phyloP scores from a whole-genome alignment of 1,139 yeast species.

The Kodamaea ohmeri region DNA sequence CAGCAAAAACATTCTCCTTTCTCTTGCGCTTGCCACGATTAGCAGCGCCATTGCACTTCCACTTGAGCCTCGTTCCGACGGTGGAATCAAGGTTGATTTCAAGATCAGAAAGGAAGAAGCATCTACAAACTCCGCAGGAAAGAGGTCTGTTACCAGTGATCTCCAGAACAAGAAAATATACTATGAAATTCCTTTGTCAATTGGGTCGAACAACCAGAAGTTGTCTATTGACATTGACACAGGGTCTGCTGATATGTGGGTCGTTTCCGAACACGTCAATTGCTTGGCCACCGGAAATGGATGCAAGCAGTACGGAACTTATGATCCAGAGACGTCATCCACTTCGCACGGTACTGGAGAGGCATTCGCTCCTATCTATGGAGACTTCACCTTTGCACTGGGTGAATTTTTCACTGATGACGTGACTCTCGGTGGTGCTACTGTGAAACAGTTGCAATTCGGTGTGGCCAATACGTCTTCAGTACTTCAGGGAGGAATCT shows the following conservation, averaged over 20 bases:
- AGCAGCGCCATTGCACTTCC: conserved; percentile 6
- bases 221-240: conserved; percentile 19
- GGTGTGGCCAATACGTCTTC: conserved; percentile 7
- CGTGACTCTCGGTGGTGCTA: conserved; percentile 8
- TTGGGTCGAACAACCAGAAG: conserved; percentile 16
- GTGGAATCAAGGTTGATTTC: conserved; percentile 16
- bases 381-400: conserved; percentile 5
- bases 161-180: conserved; percentile 3
- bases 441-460: conserved; percentile 13
- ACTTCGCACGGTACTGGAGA: conserved; percentile 5
- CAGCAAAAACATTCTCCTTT: conserved; percentile 3
- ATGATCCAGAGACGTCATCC: conserved; percentile 14
- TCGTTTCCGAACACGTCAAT: background rate
- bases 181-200: conserved; percentile 14
- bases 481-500: conserved; percentile 7
- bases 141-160: background rate
- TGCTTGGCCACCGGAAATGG: background rate
- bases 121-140: background rate
- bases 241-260: conserved; percentile 23
- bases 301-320: conserved; percentile 15
- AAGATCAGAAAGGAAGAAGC: conserved; percentile 7
- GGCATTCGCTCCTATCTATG: conserved; percentile 10
- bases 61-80: conserved; percentile 9
- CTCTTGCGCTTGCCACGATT: conserved; percentile 5
- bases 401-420: conserved; percentile 9